These are phyloP conservation scores for Collariella sp. DNA, from an alignment of 495 filamentous ascomycete species.

Conservation along the genomic window DNA sequence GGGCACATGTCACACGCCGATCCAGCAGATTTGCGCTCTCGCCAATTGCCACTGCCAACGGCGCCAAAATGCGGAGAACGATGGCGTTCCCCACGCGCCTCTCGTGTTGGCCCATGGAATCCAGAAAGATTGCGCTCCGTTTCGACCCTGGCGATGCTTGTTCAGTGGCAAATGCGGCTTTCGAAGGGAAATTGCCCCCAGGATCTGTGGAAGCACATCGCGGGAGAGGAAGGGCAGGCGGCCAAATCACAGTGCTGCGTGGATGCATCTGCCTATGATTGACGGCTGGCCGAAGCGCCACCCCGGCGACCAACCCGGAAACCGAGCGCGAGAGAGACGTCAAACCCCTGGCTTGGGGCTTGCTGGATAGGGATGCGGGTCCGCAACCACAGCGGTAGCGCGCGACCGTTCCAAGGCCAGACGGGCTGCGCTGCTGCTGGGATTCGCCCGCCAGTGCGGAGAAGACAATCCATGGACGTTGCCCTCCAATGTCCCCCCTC, in stretches of 20 bases:
- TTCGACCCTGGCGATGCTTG: neutral
- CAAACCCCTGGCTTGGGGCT: neutral
- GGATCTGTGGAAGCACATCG: neutral
- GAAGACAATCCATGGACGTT: slow-evolving; percentile 11
- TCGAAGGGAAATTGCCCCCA: neutral
- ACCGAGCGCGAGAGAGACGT: neutral
- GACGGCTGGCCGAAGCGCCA: slow-evolving; percentile 7
- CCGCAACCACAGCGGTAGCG: slow-evolving; percentile 5
- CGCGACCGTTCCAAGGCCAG: neutral
- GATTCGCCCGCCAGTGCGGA: slow-evolving; percentile 15
- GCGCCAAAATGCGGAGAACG: too few relatives aligned
- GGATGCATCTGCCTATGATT: neutral
- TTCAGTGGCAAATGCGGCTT: neutral
- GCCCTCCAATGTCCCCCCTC: slow-evolving; percentile 9
- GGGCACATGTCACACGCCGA: too few relatives aligned
- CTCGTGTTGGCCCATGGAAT: too few relatives aligned
- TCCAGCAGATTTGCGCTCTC: too few relatives aligned
- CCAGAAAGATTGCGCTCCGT: neutral
- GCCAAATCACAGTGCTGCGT: slow-evolving; percentile 3
- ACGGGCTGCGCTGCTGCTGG: neutral
- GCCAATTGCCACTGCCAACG: too few relatives aligned
- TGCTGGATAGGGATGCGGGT: slow-evolving; percentile 8
- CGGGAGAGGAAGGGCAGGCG: neutral
- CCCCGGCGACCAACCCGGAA: slow-evolving; percentile 2
- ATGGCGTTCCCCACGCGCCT: too few relatives aligned